Conservation (phyloP, 177 flowering plant genomes). For the Telopea speciosissima region DNA sequence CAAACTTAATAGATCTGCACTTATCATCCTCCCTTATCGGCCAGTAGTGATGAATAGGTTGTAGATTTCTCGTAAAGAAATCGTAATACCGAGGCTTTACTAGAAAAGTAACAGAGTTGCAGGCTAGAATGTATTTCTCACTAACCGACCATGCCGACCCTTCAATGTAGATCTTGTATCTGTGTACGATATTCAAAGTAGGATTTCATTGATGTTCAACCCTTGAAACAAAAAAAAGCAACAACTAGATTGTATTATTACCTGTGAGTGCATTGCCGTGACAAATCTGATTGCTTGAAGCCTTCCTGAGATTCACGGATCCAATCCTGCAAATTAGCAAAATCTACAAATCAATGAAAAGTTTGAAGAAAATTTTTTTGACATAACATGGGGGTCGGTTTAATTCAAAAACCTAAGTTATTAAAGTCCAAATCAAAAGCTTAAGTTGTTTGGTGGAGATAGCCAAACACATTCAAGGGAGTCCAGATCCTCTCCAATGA, state of each 20-base stretch:
- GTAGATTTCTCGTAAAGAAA: constrained; percentile 42
- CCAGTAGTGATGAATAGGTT: constrained; percentile 47
- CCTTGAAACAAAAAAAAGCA: neutral
- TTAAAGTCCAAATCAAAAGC: too few species aligned
- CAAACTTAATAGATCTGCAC: constrained; percentile 46
- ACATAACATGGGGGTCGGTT: too few species aligned
- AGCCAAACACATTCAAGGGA: too few species aligned
- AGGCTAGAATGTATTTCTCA: constrained; percentile 45
- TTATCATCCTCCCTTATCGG: constrained; percentile 39
- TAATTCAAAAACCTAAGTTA: too few species aligned
- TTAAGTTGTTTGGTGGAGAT: too few species aligned
- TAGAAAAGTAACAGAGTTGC: constrained; percentile 40
- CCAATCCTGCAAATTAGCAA: constrained; percentile 38
- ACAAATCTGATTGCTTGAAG: constrained; percentile 35
- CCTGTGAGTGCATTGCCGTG: constrained; percentile 48
- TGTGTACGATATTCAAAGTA: neutral
- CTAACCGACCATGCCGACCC: constrained; percentile 63
- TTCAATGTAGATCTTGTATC: constrained; percentile 50
- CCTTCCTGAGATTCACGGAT: constrained; percentile 24
- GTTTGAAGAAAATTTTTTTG: too few species aligned
- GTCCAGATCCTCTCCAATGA: too few species aligned
- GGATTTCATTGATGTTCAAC: neutral
- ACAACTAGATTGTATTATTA: constrained; percentile 4
- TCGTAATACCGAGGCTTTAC: constrained; percentile 41
- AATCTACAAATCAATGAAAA: too few species aligned